These are phyloP conservation scores for Samsoniella hepiali DNA, from an alignment of 2,329 filamentous ascomycete species.

Conservation along the genomic window DNA sequence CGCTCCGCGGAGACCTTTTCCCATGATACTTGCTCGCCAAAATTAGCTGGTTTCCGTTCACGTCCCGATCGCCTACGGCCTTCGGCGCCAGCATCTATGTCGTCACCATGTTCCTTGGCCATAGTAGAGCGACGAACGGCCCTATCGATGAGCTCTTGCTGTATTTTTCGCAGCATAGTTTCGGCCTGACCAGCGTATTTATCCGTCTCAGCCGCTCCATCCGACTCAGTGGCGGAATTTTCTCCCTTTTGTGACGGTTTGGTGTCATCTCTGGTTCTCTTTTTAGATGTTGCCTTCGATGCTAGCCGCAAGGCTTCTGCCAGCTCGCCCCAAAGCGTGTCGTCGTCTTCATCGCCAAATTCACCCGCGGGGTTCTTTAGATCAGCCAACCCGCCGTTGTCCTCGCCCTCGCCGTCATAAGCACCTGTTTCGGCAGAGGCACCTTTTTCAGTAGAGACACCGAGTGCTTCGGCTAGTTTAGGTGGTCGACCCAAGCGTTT, in stretches of 20 bases:
- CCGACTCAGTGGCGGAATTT: slow-evolving; percentile 3
- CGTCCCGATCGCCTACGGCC: slow-evolving; percentile 28
- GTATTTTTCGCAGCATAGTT: slow-evolving; percentile 9
- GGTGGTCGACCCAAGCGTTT: slow-evolving; percentile 17
- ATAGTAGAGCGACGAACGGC: slow-evolving; percentile 11
- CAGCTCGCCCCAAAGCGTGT: slow-evolving; percentile 12
- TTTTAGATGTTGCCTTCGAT: slow-evolving; percentile 9
- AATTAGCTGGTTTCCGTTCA: slow-evolving; percentile 29
- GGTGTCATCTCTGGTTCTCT: neutral
- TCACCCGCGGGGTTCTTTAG: neutral
- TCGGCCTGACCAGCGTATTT: neutral
- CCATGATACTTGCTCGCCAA: slow-evolving; percentile 32
- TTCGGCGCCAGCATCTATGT: slow-evolving; percentile 28
- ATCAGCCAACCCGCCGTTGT: neutral
- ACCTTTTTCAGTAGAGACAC: neutral
- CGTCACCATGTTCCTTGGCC: slow-evolving; percentile 26
- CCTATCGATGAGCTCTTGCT: slow-evolving; percentile 14
- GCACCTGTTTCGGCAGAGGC: neutral
- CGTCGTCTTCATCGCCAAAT: slow-evolving; percentile 7
- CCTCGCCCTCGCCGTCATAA: slow-evolving; percentile 15
- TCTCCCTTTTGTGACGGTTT: slow-evolving; percentile 1
- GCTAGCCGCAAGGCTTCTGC: slow-evolving; percentile 11
- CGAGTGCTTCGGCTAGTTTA: neutral
- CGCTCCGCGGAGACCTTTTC: slow-evolving; percentile 21
- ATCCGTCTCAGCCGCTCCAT: slow-evolving; percentile 4